Base-by-base conservation (phyloP, 2,329 filamentous ascomycete genomes). In the Colletotrichum nymphaeae region DNA sequence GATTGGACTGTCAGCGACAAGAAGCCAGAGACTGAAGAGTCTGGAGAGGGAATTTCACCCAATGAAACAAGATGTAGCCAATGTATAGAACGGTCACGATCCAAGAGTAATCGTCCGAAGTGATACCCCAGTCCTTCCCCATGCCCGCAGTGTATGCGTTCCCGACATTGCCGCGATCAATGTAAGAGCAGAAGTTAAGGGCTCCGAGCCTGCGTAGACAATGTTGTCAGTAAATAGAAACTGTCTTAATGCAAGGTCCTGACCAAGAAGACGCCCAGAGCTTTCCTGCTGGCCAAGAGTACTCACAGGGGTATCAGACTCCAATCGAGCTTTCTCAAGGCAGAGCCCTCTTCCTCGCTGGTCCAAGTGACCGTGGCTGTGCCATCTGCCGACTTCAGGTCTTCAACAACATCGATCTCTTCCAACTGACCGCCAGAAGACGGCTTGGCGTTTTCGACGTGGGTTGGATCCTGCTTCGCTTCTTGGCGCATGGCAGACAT, bases 91-190 rank as follows among this genome's bases (percentile, higher is more conserved):
- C 24, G 14, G 72, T 72, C 19, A 72, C 72, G 8, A 74, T 63
- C 68, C 68, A 74, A 30, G 68, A 67, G 62, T 74, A 74, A 19
- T 74, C 56, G 16, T 66, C 62, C 3, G 72, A 72, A 4, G 72
- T 68, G 12, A 72, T 74, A 11, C 57, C 52, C 68, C 68, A 72
- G 26, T 63, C 58, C 11, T 26, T 3, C 5, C 72, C 72, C 72
- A 74, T 74, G 14, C 72, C 72, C 2, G 72, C 72, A 2, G 72
- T 72, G 30, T 74, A 74, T n/a, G 72, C 68, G 28, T 74, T 74
- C 7, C 72, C 68, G 11, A 74, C 57, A 35, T 67, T 69, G 16
- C 56, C 67, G 49, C 72, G 53, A 56, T 70, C 63, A 19, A 74
- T 63, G 32, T 69, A 70, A n/a, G 71, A 69, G 14, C 69, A 55